Evolutionary conservation across 208 protist species (phyloP).

Genomic region (Wallacemonas sp.): DNA sequence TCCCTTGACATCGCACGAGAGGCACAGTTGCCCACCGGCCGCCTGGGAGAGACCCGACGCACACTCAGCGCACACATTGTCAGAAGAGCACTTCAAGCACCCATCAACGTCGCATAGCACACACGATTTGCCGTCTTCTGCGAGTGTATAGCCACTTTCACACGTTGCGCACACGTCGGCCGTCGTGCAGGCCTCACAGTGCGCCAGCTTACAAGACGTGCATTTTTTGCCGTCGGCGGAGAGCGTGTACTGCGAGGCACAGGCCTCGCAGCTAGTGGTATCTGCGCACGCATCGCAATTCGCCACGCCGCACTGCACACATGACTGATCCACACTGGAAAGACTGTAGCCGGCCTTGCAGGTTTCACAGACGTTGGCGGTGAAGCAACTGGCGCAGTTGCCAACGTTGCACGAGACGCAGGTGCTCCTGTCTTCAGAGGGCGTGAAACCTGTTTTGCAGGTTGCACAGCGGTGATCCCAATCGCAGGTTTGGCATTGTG

Average conservation of each 20-base stretch:
- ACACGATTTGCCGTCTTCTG: background rate
- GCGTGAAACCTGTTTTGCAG: slow-evolving; percentile 3
- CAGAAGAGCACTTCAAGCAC: slow-evolving; percentile 5
- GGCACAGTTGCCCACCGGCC: background rate
- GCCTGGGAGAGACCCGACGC: background rate
- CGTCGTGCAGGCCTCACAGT: background rate
- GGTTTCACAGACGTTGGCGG: slow-evolving; percentile 3
- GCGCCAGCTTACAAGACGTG: slow-evolving; percentile 6
- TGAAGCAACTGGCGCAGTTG: slow-evolving; percentile 9
- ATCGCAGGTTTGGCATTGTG: background rate
- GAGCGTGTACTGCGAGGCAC: slow-evolving; percentile 6
- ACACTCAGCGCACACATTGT: slow-evolving; percentile 6
- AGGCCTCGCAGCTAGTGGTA: background rate
- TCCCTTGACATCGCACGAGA: background rate
- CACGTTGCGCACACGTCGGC: background rate
- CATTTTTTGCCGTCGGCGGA: slow-evolving; percentile 1
- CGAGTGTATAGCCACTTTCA: slow-evolving; percentile 3
- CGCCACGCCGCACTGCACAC: slow-evolving; percentile 6
- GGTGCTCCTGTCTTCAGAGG: slow-evolving; percentile 6
- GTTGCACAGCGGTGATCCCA: slow-evolving; percentile 13
- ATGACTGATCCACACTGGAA: background rate
- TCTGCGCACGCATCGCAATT: slow-evolving; percentile 3
- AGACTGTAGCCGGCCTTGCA: slow-evolving; percentile 4
- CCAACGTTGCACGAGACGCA: background rate
- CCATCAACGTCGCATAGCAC: slow-evolving; percentile 9